Evolutionary conservation across 2,329 filamentous ascomycete genomes (phyloP).

Genomic region (Huntiella bhutanensis): DNA sequence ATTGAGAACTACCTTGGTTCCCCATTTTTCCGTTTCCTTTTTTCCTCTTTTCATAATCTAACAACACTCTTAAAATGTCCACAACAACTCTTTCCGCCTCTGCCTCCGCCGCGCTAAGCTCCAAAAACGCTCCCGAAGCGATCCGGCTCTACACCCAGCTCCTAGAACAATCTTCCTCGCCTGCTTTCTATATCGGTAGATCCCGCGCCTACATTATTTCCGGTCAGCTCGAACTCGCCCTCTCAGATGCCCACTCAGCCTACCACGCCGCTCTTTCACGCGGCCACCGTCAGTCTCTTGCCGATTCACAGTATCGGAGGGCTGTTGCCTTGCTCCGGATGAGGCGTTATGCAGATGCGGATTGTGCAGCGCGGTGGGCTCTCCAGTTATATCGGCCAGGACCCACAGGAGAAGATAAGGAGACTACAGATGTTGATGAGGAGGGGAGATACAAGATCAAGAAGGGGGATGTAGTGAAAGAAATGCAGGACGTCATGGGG

Average conservation of each 20-base stretch:
- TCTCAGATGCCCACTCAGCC: conserved; percentile 50
- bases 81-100: conserved; percentile 29
- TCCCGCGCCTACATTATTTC: conserved; percentile 58
- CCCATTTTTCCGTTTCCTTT: not conserved
- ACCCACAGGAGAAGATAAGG: conserved; percentile 4
- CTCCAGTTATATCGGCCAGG: conserved; percentile 23
- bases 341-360: conserved; percentile 54
- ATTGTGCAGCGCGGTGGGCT: conserved; percentile 46
- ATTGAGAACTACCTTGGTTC: not conserved
- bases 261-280: conserved; percentile 44
- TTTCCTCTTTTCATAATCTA: not conserved
- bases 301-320: conserved; percentile 65
- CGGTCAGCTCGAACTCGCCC: conserved; percentile 40
- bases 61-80: too few relatives aligned
- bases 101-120: conserved; percentile 37
- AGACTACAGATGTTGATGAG: conserved; percentile 19
- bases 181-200: conserved; percentile 64
- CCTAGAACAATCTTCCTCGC: conserved; percentile 45
- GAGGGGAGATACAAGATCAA: conserved; percentile 30
- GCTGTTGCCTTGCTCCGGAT: conserved; percentile 55
- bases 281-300: conserved; percentile 55
- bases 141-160: conserved; percentile 50
- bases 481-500: conserved; percentile 17
- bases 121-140: conserved; percentile 45
- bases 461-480: conserved; percentile 16